Conservation (phyloP, 1,139 yeast genomes). For the Taphrina betulina region DNA sequence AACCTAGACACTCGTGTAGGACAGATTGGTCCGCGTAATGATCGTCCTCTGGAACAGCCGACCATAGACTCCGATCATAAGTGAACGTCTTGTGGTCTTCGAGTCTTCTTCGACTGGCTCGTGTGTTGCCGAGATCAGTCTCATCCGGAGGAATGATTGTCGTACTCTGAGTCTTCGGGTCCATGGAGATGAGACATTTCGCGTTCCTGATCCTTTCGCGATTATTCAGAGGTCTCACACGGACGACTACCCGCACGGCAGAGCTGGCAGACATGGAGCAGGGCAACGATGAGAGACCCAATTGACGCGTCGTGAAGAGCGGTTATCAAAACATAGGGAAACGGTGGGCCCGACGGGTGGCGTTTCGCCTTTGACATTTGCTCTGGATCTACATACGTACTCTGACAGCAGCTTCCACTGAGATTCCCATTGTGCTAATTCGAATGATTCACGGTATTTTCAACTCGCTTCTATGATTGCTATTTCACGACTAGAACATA, state of each 20-base stretch:
- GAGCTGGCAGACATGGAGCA: not conserved
- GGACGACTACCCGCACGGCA: slow-evolving; percentile 45
- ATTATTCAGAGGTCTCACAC: slow-evolving; percentile 46
- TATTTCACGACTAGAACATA: no score
- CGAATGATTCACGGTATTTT: no score
- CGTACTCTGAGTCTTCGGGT: slow-evolving; percentile 37
- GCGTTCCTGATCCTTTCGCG: slow-evolving; percentile 39
- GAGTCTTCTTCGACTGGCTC: slow-evolving; percentile 34
- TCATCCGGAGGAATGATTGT: slow-evolving; percentile 34
- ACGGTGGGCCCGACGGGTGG: no score
- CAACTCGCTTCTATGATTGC: no score
- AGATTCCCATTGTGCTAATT: no score
- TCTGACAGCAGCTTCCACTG: no score
- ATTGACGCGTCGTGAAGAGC: no score
- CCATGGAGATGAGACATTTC: slow-evolving; percentile 40
- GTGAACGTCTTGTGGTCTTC: slow-evolving; percentile 46
- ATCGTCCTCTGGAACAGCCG: slow-evolving; percentile 48
- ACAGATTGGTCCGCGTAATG: slow-evolving; percentile 51
- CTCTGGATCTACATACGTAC: no score
- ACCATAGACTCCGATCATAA: slow-evolving; percentile 65
- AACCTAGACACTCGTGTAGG: slow-evolving; percentile 58
- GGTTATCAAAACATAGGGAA: no score
- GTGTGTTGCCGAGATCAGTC: slow-evolving; percentile 13
- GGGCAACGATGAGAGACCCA: no score
- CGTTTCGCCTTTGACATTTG: no score